A percentile compares a stretch with the other conserved stretches of the same genome.
Conservation (phyloP, 306 rosid species). For the Canavalia gladiata region DNA sequence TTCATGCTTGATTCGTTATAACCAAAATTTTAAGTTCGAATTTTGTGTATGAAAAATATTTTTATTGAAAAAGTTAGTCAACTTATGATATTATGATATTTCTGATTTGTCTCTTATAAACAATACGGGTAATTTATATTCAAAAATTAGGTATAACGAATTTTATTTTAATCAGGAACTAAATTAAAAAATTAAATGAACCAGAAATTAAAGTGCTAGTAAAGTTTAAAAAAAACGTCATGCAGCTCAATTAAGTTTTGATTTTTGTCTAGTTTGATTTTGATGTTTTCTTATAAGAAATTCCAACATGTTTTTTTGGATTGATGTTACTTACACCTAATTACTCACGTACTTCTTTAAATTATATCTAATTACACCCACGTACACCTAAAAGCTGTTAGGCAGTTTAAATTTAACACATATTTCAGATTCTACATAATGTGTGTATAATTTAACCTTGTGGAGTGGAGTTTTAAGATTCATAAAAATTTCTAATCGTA, state of each 20-base stretch:
- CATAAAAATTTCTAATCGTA: not conserved
- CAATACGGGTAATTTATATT: not conserved
- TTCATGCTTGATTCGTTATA: too few relatives aligned
- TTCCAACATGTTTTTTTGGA: constrained; percentile 22
- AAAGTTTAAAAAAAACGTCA: not conserved
- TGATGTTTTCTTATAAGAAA: not conserved
- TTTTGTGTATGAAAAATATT: too few relatives aligned
- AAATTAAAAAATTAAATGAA: too few relatives aligned
- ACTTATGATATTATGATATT: too few relatives aligned
- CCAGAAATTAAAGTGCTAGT: too few relatives aligned
- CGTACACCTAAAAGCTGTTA: not conserved
- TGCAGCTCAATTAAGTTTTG: not conserved
- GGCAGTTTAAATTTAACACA: not conserved
- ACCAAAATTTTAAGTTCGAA: too few relatives aligned
- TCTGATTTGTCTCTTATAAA: not conserved
- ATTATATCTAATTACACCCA: not conserved
- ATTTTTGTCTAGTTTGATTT: constrained; percentile 9
- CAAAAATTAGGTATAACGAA: too few relatives aligned
- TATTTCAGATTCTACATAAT: constrained; percentile 25
- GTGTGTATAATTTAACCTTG: not conserved
- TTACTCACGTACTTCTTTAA: constrained; percentile 12
- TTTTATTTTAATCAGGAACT: too few relatives aligned
- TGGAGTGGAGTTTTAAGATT: not conserved
- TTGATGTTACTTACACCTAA: constrained; percentile 27
- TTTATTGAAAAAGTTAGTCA: too few relatives aligned